A percentile compares a stretch with the other conserved stretches of the same genome.
Conservation (phyloP, 2,329 filamentous ascomycete species). For the Pestalotiopsis sp. region DNA sequence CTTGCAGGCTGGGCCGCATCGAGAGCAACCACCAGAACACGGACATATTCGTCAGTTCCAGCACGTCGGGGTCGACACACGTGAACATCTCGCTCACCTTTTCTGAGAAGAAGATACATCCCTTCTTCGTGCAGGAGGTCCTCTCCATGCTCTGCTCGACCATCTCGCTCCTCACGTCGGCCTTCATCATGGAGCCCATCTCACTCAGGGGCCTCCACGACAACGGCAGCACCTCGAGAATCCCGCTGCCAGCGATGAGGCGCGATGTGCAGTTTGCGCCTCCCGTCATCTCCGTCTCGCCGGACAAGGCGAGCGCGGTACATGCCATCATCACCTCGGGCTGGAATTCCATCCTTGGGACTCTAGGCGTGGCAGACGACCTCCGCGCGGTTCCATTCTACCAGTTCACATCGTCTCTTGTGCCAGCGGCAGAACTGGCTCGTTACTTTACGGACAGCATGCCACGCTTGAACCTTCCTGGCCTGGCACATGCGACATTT, state of each 20-base stretch:
- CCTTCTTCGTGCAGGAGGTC: conserved; percentile 43
- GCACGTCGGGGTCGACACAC: conserved; percentile 34
- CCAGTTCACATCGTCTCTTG: conserved; percentile 50
- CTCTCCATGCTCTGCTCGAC: conserved; percentile 47
- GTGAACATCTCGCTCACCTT: conserved; percentile 48
- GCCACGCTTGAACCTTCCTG: conserved; percentile 35
- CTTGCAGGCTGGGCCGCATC: conserved; percentile 44
- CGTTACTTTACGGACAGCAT: conserved; percentile 45
- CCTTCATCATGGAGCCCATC: conserved; percentile 47
- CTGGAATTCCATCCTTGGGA: conserved; percentile 47
- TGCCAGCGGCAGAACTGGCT: conserved; percentile 50
- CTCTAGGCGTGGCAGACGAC: conserved; percentile 41
- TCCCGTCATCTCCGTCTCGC: conserved; percentile 33
- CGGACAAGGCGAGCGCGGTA: conserved; percentile 41
- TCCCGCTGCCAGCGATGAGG: conserved; percentile 39
- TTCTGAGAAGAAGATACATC: conserved; percentile 44
- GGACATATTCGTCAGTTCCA: conserved; percentile 48
- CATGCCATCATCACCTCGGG: conserved; percentile 42
- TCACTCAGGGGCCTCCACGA: conserved; percentile 45
- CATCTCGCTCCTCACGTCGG: conserved; percentile 46
- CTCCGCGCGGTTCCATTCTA: conserved; percentile 51
- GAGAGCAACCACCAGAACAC: conserved; percentile 43
- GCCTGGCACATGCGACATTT: conserved; percentile 36
- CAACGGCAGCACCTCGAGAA: conserved; percentile 37
- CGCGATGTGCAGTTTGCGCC: conserved; percentile 21